Evolutionary conservation across 179 eudicot genomes (phyloP).

Genomic region (Amaranthus tricolor): DNA sequence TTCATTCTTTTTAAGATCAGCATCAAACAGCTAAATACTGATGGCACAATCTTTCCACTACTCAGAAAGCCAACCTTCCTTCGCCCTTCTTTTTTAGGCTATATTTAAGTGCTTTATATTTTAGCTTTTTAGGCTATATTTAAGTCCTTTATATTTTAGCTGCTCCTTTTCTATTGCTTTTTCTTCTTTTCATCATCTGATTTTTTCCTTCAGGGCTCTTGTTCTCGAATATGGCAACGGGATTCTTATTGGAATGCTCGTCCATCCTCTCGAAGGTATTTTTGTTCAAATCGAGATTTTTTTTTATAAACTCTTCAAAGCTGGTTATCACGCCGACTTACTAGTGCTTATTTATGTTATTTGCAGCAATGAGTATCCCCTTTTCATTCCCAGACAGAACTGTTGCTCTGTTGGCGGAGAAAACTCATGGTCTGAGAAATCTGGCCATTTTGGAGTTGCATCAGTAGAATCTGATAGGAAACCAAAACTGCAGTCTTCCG

Average conservation of each 20-base stretch:
- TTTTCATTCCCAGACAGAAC: constrained; percentile 88
- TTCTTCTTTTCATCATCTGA: too few species aligned
- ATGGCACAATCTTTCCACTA: too few species aligned
- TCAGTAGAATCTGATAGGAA: constrained; percentile 76
- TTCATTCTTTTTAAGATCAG: too few species aligned
- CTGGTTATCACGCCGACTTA: constrained; percentile 2
- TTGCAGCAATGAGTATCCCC: constrained; percentile 87
- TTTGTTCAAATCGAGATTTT: neutral
- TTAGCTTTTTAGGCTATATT: neutral
- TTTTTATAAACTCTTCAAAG: neutral
- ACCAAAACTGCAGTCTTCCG: constrained; percentile 65
- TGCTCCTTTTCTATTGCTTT: too few species aligned
- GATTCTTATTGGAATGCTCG: constrained; percentile 98
- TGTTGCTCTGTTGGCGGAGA: constrained; percentile 78
- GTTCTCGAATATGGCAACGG: constrained; percentile 98
- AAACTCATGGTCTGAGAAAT: constrained; percentile 93
- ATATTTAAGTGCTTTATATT: neutral
- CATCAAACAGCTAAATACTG: too few species aligned
- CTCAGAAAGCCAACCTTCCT: too few species aligned
- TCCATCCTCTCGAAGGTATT: constrained; percentile 92
- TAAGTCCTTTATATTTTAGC: too few species aligned
- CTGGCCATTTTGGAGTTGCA: constrained; percentile 78
- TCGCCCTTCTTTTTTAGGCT: too few species aligned
- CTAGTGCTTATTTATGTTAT: constrained; percentile 13
- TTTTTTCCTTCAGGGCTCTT: constrained; percentile 65